Evolutionary conservation across 139 green algal species (phyloP), one percentile per base, ranked within the genome.

Genomic region (Micromonas pusilla): DNA sequence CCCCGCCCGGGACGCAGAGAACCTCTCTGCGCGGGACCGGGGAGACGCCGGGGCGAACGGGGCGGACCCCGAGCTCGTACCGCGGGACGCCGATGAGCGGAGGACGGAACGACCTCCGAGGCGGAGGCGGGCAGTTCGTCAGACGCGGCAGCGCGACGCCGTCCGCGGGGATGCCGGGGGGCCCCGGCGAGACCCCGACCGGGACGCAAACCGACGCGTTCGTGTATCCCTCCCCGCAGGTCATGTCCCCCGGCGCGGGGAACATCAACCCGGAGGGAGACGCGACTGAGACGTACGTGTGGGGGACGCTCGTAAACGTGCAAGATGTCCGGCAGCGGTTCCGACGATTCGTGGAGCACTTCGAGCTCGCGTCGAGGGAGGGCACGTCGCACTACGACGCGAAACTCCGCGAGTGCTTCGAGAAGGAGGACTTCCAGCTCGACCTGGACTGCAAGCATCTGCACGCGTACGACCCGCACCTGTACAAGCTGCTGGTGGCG

Each of bases 381-480:
- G 78, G 36, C 5, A 79, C 86, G 2, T 63, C 30, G 6, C 30
- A 54, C 32, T 73, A 79, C 33, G 25, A 37, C 2, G 6, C 63
- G 52, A 32, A 32, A 1, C 13, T 38, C 9, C 54, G 67, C 38
- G 78, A 87, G 78, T 78, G 53, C 5, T n/a, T 83, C 36, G 78
- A 57, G 0, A 70, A 88, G 4, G 77, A 72, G 21, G 82, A 89
- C 33, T 68, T 74, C 25, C 76, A 81, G 2, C 79, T 97, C 72
- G 96, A 96, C 83, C 54, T 97, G 28, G 93, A 98, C 85, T 92
- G 89, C 32, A 45, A 39, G 6, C 84, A 98, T 86, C 72, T 98
- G 38, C 73, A 84, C 37, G 39, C 68, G 0, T 90, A 84, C 78
- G 89, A 96, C 71, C 28, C 38, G 0, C 73, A 85, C 62, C 90